phyloP scores from a whole-genome alignment of 108 stramenopile genomes.

The Licmophora abbreviata region DNA sequence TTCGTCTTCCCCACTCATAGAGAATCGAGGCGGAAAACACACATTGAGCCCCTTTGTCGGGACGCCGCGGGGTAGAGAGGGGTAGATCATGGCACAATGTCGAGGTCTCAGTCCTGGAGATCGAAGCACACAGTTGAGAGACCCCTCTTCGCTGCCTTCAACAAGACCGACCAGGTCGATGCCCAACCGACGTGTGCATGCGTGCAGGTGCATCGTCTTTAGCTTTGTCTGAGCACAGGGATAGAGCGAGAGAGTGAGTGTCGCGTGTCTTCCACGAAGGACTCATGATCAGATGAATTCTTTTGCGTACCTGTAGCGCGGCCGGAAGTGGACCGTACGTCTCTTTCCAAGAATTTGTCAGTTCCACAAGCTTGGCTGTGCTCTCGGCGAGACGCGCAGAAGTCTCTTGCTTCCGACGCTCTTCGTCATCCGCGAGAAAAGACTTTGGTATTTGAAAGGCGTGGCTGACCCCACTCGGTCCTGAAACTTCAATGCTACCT shows the following conservation, averaged over 20 bases:
- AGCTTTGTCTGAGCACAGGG: too few species aligned
- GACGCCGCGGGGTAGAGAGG: slow-evolving; percentile 40
- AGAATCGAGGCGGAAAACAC: slow-evolving; percentile 63
- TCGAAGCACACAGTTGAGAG: slow-evolving; percentile 60
- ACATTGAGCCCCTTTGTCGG: slow-evolving; percentile 66
- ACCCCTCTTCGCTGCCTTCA: slow-evolving; percentile 23
- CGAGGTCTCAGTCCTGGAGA: slow-evolving; percentile 77
- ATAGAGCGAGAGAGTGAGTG: too few species aligned
- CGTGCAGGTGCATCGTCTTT: slow-evolving; percentile 79
- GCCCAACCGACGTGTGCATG: slow-evolving; percentile 71
- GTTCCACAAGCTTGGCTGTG: slow-evolving; percentile 51
- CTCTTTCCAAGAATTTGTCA: slow-evolving; percentile 75
- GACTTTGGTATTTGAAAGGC: slow-evolving; percentile 52
- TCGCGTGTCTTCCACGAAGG: too few species aligned
- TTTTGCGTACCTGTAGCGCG: slow-evolving; percentile 43
- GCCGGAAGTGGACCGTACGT: slow-evolving; percentile 66
- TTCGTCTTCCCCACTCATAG: slow-evolving; percentile 39
- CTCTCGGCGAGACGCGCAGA: slow-evolving; percentile 74
- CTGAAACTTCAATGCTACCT: slow-evolving; percentile 46
- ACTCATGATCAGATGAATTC: too few species aligned
- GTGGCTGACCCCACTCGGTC: slow-evolving; percentile 9
- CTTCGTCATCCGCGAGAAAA: slow-evolving; percentile 51
- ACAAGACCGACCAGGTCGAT: slow-evolving; percentile 72
- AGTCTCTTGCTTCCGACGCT: slow-evolving; percentile 45
- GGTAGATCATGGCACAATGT: slow-evolving; percentile 68